These are phyloP conservation scores for Colletotrichum sansevieriae DNA, from an alignment of 2,329 filamentous ascomycete species.

Conservation along the genomic window DNA sequence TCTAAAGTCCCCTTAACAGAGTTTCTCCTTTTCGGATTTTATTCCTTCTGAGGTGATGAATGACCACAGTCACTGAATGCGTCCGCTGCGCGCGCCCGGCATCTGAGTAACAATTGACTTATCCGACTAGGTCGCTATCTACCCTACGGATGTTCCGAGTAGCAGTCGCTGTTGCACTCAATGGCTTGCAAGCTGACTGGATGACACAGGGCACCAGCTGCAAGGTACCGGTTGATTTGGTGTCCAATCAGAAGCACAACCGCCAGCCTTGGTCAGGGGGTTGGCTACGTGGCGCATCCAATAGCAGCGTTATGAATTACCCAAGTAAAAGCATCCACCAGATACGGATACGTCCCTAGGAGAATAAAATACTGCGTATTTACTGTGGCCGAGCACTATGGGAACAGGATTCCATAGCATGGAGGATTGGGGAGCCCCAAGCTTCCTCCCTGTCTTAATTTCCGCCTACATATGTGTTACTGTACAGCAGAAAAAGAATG, in stretches of 20 bases:
- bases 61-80: too few species aligned
- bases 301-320: not conserved
- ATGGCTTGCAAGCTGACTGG: not conserved
- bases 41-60: too few species aligned
- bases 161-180: not conserved
- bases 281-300: not conserved
- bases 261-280: constrained; percentile 22
- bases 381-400: too few species aligned
- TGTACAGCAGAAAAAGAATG: not conserved
- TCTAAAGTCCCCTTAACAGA: too few species aligned
- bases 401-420: too few species aligned
- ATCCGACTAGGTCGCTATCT: not conserved
- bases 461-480: not conserved
- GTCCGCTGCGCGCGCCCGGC: too few species aligned
- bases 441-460: too few species aligned
- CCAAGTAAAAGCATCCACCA: not conserved
- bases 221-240: constrained; percentile 9
- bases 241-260: constrained; percentile 24
- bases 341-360: too few species aligned
- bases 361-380: too few species aligned
- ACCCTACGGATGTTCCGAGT: not conserved
- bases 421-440: too few species aligned
- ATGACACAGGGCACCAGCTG: constrained; percentile 3
- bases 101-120: too few species aligned
- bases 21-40: too few species aligned